Evolutionary conservation across 1,284 basidiomycete genomes (phyloP), one percentile per base, ranked within the genome.

Genomic region (Xerocomus alliaceus): DNA sequence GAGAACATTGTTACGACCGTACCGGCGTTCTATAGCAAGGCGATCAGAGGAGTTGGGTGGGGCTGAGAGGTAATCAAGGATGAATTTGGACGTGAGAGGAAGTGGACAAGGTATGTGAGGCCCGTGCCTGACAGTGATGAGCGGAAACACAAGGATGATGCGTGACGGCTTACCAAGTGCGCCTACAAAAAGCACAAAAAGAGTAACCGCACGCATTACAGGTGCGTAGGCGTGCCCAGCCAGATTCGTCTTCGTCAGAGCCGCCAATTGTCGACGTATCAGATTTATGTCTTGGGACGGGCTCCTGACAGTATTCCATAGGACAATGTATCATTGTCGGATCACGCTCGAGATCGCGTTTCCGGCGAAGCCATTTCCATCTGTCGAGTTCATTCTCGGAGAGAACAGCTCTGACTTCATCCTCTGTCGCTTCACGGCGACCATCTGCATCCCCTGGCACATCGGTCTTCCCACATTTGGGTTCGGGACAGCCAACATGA

Each of bases 301-400:
- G 84, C 12, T 83, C 80, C 72, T 93, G 91, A 69, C 92, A 94
- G 47, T 85, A 82, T 34, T 82, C 76, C 74, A 91, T 82, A 0
- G 92, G 92, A 71, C 92, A 94, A 67, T 89, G 85, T 10, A 91
- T 79, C 49, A 90, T 86, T 2, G 86, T 82, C 24, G 92, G 92
- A 77, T 94, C 92, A 78, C 81, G 83, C 69, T 94, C 92, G 5
- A 89, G 70, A 55, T 83, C 80, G 46, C 83, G 81, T 75, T 93
- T 93, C 73, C 85, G 83, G 58, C 81, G 79, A 35, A 94, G 77
- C 88, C 89, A 90, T 61, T 81, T 84, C 90, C 90, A 94, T 60
- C 93, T 83, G 56, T 78, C 73, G 22, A 90, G 72, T 63, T 88
- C 82, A 28, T 82, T 82, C 62, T 87, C 84, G 1, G 84, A 83